Base-by-base conservation (phyloP, 192 early-diverging fungal genomes). In the Coemansia sp. region DNA sequence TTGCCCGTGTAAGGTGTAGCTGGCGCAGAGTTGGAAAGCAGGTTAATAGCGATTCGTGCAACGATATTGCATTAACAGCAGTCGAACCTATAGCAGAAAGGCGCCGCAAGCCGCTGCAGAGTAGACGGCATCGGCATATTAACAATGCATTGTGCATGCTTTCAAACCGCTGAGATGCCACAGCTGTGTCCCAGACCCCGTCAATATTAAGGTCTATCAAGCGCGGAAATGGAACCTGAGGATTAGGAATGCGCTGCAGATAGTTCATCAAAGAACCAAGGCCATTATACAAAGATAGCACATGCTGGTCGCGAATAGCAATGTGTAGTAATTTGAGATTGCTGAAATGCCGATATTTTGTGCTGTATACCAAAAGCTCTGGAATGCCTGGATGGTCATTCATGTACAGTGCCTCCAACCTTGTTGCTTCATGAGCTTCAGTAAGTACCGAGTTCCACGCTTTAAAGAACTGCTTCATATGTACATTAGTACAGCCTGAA, bases 381-480 rank as follows among this genome's bases (percentile, higher is more conserved):
- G 61, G 62, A 18, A 69, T 53, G 48, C 55, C 72, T 0, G 72
- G 72, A 14, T 76, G 72, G 47, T 76, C 72, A 40, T 65, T 58
- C 19, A 76, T 50, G 21, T 62, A 58, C 33, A 76, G 55, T 21
- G 50, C 42, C 41, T 76, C 66, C 16, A 76, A 50, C 7, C 14
- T 3, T 9, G 72, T 61, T 37, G 58, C 21, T 21, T 49, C 61
- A 11, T 52, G 47, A 7, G 58, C 47, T n/a, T 68, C 71, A 0
- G 55, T 19, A 1, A 75, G 57, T 16, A 36, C 47, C 6, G 61
- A n/a, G 12, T 42, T 46, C 65, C 65, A 75, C 9, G 72, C 65
- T 33, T 50, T 23, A 48, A 69, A 76, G 37, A 76, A 11, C 6
- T 43, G 45, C 55, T 58, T 65, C 14, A 65, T 20, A 3, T 63